Evolutionary conservation across 257 asterid species (phyloP), one percentile per base, ranked within the genome.

Genomic region (Przewalskia tangutica): DNA sequence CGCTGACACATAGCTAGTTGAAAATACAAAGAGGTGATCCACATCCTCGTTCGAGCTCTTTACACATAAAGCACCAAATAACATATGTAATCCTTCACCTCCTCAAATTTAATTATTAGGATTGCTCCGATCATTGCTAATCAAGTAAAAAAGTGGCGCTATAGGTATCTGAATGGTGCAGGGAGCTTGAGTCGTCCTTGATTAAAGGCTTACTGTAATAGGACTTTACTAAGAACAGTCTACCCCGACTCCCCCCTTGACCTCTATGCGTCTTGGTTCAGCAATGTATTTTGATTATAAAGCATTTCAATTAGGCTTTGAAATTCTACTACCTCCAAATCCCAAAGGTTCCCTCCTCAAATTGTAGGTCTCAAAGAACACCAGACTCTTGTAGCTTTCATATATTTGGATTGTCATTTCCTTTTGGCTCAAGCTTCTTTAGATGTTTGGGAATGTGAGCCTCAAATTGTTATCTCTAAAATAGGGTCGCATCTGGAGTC

Each of bases 381-480:
- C 18, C n/a, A 44, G 42, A 23, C 14, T 23, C 5, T 73, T 50
- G 56, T 20, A 46, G 58, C 17, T 7, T 71, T 71, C 7, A 5
- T 11, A 18, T 20, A 12, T 44, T 46, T 71, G 40, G 38, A 44
- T 12, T 71, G 36, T 34, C 20, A 54, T 5, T 48, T 42, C 6
- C 40, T 71, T 71, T 71, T 46, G 56, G 58, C 59, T 42, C 11
- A 0, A 18, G 78, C 9, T 1, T 71, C 58, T 46, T 12, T 71
- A 14, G 20, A 71, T 44, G 4, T 20, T 20, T 71, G 65, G 12
- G 8, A 18, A 46, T 71, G 55, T 42, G 36, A n/a, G 55, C 77
- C 77, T 68, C 77, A 68, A 40, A 68, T 34, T 42, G 27, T 71
- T 70, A 71, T 71, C 58, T 71, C 78, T 23, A 71, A n/a, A n/a